Percentiles rank a stretch among this genome's conserved stretches.
These are phyloP conservation scores for Calycina herbarum DNA, from an alignment of 2,329 filamentous ascomycete species.

Conservation along the genomic window DNA sequence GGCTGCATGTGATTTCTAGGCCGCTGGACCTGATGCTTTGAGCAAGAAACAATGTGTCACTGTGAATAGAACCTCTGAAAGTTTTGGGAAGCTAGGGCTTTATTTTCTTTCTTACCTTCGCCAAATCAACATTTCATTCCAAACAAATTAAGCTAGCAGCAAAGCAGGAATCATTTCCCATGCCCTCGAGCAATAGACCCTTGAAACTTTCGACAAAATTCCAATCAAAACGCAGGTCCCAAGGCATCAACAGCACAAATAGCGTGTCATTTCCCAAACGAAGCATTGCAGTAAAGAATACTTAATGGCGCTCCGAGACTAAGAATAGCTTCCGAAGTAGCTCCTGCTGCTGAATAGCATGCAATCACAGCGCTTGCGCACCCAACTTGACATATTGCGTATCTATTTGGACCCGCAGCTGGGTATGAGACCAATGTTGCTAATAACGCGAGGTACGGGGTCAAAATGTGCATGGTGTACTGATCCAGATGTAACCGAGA, in stretches of 20 bases:
- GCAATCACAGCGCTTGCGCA: slow-evolving; percentile 46
- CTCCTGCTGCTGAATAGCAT: slow-evolving; percentile 47
- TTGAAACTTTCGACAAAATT: background rate
- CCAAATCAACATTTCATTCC: too few relatives aligned
- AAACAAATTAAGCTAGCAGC: too few relatives aligned
- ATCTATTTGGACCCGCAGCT: slow-evolving; percentile 39
- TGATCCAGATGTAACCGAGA: too few relatives aligned
- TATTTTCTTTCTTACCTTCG: too few relatives aligned
- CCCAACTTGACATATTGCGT: slow-evolving; percentile 49
- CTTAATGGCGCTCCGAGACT: slow-evolving; percentile 42
- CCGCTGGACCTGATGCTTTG: too few relatives aligned
- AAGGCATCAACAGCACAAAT: slow-evolving; percentile 43
- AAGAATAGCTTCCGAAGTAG: slow-evolving; percentile 43
- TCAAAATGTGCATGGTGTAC: background rate
- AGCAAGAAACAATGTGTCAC: too few relatives aligned
- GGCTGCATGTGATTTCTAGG: too few relatives aligned
- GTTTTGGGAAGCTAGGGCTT: too few relatives aligned
- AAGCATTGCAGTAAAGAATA: slow-evolving; percentile 46
- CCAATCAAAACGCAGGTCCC: slow-evolving; percentile 37
- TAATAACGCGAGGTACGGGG: background rate
- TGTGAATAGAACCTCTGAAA: too few relatives aligned
- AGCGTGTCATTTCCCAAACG: slow-evolving; percentile 47
- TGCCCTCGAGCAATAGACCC: too few relatives aligned
- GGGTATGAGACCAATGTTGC: background rate
- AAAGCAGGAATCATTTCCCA: too few relatives aligned